Percentiles rank a stretch among this genome's conserved stretches.
Conservation (phyloP, 768 basidiomycete genomes). For the Amanita jacksonii region DNA sequence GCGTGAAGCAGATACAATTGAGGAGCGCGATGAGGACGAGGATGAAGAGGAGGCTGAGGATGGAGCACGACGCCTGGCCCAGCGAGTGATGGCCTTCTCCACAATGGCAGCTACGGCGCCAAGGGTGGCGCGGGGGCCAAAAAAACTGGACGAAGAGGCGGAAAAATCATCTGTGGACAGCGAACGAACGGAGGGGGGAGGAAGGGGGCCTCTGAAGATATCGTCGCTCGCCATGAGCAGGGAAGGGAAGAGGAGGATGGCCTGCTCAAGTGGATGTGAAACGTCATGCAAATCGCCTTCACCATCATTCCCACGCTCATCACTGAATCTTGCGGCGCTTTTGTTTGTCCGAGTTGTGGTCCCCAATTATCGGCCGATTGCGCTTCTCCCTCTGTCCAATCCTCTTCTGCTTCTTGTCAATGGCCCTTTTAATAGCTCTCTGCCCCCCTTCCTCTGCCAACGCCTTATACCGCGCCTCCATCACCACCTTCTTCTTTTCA, state of each 20-base stretch:
- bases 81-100: slow-evolving; percentile 62
- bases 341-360: slow-evolving; percentile 9
- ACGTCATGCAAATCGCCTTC: neutral
- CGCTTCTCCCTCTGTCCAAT: slow-evolving; percentile 84
- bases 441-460: slow-evolving; percentile 70
- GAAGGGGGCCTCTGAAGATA: slow-evolving; percentile 51
- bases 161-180: slow-evolving; percentile 22
- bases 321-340: slow-evolving; percentile 3
- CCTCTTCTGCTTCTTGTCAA: slow-evolving; percentile 87
- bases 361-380: slow-evolving; percentile 43
- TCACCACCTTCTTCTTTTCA: slow-evolving; percentile 66
- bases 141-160: slow-evolving; percentile 32
- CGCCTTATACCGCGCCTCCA: slow-evolving; percentile 71
- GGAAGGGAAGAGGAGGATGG: slow-evolving; percentile 4
- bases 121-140: slow-evolving; percentile 30
- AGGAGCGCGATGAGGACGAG: slow-evolving; percentile 37
- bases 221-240: slow-evolving; percentile 22
- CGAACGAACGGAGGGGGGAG: slow-evolving; percentile 20
- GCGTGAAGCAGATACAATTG: slow-evolving; percentile 30
- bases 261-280: neutral
- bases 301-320: neutral
- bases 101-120: slow-evolving; percentile 52
- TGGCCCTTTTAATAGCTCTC: slow-evolving; percentile 74
- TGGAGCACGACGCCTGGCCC: slow-evolving; percentile 40
- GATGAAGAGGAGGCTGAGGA: slow-evolving; percentile 37